Evolutionary conservation across 2,329 filamentous ascomycete species (phyloP), one percentile per base, ranked within the genome.

Genomic region (Clarireedia homoeocarpa): DNA sequence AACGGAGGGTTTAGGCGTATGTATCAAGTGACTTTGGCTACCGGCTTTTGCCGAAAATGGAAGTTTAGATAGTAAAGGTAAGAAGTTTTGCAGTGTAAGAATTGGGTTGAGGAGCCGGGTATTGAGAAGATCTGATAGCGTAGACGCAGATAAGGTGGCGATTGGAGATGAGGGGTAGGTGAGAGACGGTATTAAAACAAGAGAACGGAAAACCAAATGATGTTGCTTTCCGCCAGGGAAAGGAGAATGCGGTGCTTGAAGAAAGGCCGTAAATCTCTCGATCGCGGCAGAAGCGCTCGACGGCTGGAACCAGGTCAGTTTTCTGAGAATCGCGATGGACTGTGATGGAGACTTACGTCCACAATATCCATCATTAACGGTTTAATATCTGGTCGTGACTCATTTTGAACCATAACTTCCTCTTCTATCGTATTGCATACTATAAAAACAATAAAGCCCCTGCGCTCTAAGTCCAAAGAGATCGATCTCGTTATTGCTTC

Each of bases 371-470:
- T 79, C 68, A 83, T 83, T 57, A 99, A 74, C 6, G 92, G 84
- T 60, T 87, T 82, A 61, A 97, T 86, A 68, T 97, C 94, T 6
- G 84, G 78, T 59, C 90, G 80, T n/a, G 84, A 80, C 70, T 95
- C 82, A 58, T 82, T 80, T 58, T 89, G 82, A 14, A 97, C 84
- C 61, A 87, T 74, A 38, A 85, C 78, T 70, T 97, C 91, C 63
- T 97, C 92, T 65, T 96, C 89, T 58, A 84, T 74, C n/a, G 84
- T 89, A 61, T 84, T 86, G 66, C 91, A 92, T 0, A 95, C 88
- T 58, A 99, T 78, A 70, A 91, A 99, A 55, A 97, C 89, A 59
- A 97, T 88, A 70, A 95, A 97, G 4, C 94, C 94, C 61, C 91
- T 83, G 58, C 91, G 80, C 73, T 97, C 94, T 63, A 99, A 77